Percentiles rank a stretch among this genome's conserved stretches.
Conservation (phyloP, 73 alveolate species). For the Stentor roeselii region DNA sequence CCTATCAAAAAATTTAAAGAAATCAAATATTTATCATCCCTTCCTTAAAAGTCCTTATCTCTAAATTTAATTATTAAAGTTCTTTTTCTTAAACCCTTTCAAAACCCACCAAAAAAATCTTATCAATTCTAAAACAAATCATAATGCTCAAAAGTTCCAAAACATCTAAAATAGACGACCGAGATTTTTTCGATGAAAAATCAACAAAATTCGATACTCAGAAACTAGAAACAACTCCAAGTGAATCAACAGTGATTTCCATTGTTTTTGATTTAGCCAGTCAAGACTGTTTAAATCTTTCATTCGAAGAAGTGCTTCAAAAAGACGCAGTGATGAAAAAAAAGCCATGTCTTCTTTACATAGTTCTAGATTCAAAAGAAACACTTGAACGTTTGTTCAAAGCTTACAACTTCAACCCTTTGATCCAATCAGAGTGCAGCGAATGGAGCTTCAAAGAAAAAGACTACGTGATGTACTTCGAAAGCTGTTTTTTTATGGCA, state of each 20-base stretch:
- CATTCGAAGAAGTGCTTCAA: background rate
- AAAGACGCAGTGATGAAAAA: too few relatives aligned
- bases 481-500: background rate
- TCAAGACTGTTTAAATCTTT: background rate
- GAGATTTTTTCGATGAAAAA: too few relatives aligned
- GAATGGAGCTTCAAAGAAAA: conserved; percentile 2
- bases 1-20: too few relatives aligned
- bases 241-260: background rate
- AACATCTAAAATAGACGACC: too few relatives aligned
- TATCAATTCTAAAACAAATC: too few relatives aligned
- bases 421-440: background rate
- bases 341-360: background rate
- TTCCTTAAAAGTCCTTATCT: too few relatives aligned
- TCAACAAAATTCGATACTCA: too few relatives aligned
- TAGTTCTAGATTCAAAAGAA: background rate
- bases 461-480: background rate
- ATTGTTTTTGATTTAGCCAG: background rate
- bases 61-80: too few relatives aligned
- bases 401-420: background rate
- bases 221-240: background rate
- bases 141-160: too few relatives aligned
- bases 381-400: background rate
- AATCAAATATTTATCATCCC: too few relatives aligned
- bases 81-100: too few relatives aligned
- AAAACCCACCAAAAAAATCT: too few relatives aligned